These are phyloP conservation scores for Apiospora phragmitis DNA, from an alignment of 2,329 filamentous ascomycete genomes.

Conservation along the genomic window DNA sequence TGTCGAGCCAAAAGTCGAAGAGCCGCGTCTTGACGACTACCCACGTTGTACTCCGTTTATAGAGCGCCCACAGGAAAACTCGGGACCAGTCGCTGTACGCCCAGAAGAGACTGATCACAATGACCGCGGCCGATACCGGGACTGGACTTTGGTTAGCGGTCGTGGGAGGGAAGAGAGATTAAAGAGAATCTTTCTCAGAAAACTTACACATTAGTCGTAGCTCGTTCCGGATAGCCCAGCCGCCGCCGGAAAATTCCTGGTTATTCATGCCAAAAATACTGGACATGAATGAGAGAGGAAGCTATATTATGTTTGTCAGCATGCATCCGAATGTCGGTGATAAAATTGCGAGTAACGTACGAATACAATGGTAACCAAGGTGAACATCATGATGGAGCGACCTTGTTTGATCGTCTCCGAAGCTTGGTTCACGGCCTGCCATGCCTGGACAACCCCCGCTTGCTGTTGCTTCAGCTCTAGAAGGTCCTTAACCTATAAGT, in stretches of 20 bases:
- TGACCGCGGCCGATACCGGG: neutral
- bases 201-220: constrained; percentile 29
- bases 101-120: neutral
- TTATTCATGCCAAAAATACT: constrained; percentile 42
- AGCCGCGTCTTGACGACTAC: neutral
- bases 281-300: constrained; percentile 40
- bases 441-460: constrained; percentile 44
- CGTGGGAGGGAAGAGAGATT: no score
- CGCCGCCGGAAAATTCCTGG: constrained; percentile 17
- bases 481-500: constrained; percentile 38
- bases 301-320: constrained; percentile 19
- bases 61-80: neutral
- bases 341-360: constrained; percentile 27
- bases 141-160: neutral
- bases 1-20: neutral
- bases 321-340: neutral
- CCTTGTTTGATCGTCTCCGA: constrained; percentile 43
- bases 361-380: constrained; percentile 47
- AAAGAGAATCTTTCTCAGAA: neutral
- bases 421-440: constrained; percentile 38
- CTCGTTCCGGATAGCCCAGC: constrained; percentile 14
- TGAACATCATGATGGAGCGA: constrained; percentile 46
- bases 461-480: constrained; percentile 47
- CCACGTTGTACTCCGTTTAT: neutral
- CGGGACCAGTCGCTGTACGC: constrained; percentile 2